phyloP scores from a whole-genome alignment of 2,329 filamentous ascomycete genomes.

The Fusarium sp. region DNA sequence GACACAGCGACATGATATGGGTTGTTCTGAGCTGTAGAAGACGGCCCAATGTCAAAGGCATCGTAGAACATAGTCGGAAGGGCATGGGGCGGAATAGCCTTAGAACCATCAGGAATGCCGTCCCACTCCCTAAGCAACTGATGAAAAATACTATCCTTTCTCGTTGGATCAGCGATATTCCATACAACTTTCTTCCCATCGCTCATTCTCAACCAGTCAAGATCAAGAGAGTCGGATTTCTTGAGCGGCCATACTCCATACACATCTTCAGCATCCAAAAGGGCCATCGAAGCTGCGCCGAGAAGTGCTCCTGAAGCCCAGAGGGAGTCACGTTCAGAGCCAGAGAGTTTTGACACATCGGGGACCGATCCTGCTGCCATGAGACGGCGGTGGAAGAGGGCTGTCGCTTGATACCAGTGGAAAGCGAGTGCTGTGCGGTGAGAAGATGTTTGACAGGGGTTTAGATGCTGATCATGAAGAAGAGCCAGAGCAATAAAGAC shows the following conservation, averaged over 20 bases:
- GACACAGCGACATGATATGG: slow-evolving; percentile 49
- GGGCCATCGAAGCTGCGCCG: slow-evolving; percentile 56
- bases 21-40: slow-evolving; percentile 38
- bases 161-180: slow-evolving; percentile 58
- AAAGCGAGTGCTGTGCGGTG: slow-evolving; percentile 50
- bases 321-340: slow-evolving; percentile 56
- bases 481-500: slow-evolving; percentile 61
- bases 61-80: slow-evolving; percentile 48
- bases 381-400: slow-evolving; percentile 56
- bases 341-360: slow-evolving; percentile 43
- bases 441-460: slow-evolving; percentile 28
- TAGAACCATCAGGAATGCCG: slow-evolving; percentile 10
- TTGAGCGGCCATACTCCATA: slow-evolving; percentile 67
- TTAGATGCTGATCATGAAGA: slow-evolving; percentile 61
- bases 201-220: slow-evolving; percentile 68
- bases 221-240: slow-evolving; percentile 51
- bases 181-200: slow-evolving; percentile 66
- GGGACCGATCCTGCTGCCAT: slow-evolving; percentile 46
- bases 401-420: slow-evolving; percentile 59
- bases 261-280: slow-evolving; percentile 53
- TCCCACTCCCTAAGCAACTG: slow-evolving; percentile 30
- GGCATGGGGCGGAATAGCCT: slow-evolving; percentile 10
- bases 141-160: slow-evolving; percentile 59
- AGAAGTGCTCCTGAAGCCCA: slow-evolving; percentile 60
- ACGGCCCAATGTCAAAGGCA: slow-evolving; percentile 41